Evolutionary conservation across 345 rosid species (phyloP).

Genomic region (Sonneratia alba): DNA sequence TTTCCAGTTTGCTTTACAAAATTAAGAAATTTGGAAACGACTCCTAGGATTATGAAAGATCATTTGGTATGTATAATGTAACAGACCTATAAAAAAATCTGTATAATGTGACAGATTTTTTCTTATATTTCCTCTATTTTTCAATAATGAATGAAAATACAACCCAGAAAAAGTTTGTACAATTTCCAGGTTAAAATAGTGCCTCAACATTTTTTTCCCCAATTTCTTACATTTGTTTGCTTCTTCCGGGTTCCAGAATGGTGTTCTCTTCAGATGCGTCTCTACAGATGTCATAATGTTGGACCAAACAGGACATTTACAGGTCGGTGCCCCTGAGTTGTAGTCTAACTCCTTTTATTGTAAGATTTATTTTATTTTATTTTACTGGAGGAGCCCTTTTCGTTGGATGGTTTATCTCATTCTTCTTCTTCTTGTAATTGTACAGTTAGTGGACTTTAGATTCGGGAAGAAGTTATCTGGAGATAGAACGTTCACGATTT

Average conservation of each 20-base stretch:
- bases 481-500: conserved; percentile 73
- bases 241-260: conserved; percentile 45
- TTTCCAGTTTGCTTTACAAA: neutral
- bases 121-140: neutral
- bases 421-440: conserved; percentile 7
- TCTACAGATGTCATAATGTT: conserved; percentile 79
- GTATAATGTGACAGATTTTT: neutral
- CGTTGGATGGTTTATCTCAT: no score
- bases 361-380: no score
- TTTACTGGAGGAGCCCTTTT: neutral
- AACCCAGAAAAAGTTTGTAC: no score
- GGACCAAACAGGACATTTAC: conserved; percentile 70
- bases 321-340: conserved; percentile 33
- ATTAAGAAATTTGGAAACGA: neutral
- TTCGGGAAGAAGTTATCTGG: conserved; percentile 60
- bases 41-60: neutral
- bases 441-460: conserved; percentile 76
- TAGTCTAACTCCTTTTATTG: neutral
- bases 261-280: conserved; percentile 76
- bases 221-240: conserved; percentile 5
- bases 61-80: neutral
- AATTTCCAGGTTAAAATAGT: neutral
- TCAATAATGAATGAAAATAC: no score
- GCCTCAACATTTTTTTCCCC: neutral
- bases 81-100: no score